A percentile compares a stretch with the other conserved stretches of the same genome.
Evolutionary conservation across 495 filamentous ascomycete genomes (phyloP).

Genomic region (Lentithecium fluviatile): DNA sequence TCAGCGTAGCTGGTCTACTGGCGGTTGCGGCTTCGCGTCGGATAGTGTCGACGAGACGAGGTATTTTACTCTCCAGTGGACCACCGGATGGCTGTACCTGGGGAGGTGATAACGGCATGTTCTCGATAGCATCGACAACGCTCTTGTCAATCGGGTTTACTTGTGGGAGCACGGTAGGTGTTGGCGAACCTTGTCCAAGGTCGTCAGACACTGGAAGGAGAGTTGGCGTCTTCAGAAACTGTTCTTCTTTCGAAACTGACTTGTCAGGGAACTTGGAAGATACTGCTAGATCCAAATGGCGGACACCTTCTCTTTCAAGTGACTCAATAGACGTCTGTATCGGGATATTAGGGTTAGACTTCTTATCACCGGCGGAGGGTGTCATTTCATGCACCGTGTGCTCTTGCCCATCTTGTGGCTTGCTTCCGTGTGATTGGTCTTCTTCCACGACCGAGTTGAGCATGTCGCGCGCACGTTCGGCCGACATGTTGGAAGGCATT

Average conservation of each 20-base stretch:
- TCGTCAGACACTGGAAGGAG: slow-evolving; percentile 1
- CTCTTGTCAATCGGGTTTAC: slow-evolving; percentile 23
- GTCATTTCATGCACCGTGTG: background rate
- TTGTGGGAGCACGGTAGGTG: slow-evolving; percentile 12
- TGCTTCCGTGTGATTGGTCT: slow-evolving; percentile 40
- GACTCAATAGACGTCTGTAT: slow-evolving; percentile 42
- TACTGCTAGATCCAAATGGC: slow-evolving; percentile 71
- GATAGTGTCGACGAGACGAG: slow-evolving; percentile 40
- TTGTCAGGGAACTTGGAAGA: slow-evolving; percentile 46
- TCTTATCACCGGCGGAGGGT: background rate
- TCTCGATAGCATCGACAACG: slow-evolving; percentile 27
- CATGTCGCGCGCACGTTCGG: slow-evolving; percentile 55
- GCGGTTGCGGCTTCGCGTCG: slow-evolving; percentile 39
- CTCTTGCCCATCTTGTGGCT: background rate
- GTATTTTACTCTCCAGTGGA: slow-evolving; percentile 37
- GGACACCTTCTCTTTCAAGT: slow-evolving; percentile 53
- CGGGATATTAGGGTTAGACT: slow-evolving; percentile 22
- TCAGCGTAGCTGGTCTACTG: slow-evolving; percentile 56
- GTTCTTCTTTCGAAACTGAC: slow-evolving; percentile 9
- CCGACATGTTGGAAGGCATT: slow-evolving; percentile 53
- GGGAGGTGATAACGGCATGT: slow-evolving; percentile 26
- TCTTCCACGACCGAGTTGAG: slow-evolving; percentile 70
- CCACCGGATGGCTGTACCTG: background rate
- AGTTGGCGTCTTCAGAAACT: slow-evolving; percentile 23
- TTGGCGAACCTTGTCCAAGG: slow-evolving; percentile 11